Evolutionary conservation across 75 land plant species (phyloP).

Genomic region (Picea glauca): DNA sequence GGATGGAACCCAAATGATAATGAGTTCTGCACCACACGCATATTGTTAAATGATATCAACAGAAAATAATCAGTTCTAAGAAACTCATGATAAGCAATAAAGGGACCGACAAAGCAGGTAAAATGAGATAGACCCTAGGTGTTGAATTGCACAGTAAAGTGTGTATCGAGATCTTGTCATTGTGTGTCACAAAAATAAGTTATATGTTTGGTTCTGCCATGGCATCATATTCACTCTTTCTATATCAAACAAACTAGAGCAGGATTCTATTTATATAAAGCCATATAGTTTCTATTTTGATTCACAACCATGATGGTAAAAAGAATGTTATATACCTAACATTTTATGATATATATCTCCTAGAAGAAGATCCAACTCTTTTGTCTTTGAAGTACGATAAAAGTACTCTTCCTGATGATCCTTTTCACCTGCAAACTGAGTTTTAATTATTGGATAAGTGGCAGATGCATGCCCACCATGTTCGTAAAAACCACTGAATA

Average conservation of each 20-base stretch:
- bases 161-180: neutral
- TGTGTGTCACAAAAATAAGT: neutral
- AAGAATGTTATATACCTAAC: constrained; percentile 42
- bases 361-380: constrained; percentile 78
- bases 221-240: neutral
- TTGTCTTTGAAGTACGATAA: constrained; percentile 83
- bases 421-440: constrained; percentile 64
- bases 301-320: neutral
- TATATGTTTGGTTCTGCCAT: neutral
- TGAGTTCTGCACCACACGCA: neutral
- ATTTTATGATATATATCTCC: constrained; percentile 96
- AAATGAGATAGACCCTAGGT: neutral
- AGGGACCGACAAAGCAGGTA: neutral
- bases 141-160: neutral
- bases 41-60: too few relatives aligned
- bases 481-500: too few relatives aligned
- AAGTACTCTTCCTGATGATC: constrained; percentile 54
- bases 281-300: neutral
- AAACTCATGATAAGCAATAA: neutral
- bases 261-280: neutral
- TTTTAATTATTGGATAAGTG: neutral
- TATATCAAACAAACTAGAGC: neutral
- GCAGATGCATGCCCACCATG: neutral
- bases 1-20: neutral
- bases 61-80: too few relatives aligned